Conservation (phyloP, 768 basidiomycete genomes). For the Boletus patriciae region DNA sequence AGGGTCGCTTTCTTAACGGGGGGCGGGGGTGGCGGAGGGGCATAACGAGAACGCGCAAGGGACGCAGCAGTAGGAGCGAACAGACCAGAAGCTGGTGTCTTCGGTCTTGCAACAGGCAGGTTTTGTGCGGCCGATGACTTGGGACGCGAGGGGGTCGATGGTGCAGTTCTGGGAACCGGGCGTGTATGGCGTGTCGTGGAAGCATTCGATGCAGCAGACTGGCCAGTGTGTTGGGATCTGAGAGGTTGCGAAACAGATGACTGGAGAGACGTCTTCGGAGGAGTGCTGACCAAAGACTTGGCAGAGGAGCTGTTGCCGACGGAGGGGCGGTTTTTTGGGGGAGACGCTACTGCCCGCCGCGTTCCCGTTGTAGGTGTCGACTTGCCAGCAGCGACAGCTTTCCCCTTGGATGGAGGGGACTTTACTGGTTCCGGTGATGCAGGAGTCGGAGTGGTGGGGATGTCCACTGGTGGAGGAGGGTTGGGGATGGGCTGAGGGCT, state of each 20-base stretch:
- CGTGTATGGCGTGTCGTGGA: conserved; percentile 31
- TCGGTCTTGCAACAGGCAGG: conserved; percentile 40
- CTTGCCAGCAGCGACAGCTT: conserved; percentile 17
- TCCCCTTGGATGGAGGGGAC: conserved; percentile 23
- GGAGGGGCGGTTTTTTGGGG: conserved; percentile 34
- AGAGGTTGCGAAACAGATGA: conserved; percentile 40
- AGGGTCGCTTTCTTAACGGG: conserved; percentile 56
- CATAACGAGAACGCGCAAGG: conserved; percentile 65
- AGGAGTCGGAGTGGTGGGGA: conserved; percentile 23
- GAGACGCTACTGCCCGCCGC: conserved; percentile 17
- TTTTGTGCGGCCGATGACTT: conserved; percentile 35
- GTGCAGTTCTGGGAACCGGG: conserved; percentile 29
- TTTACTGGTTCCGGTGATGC: conserved; percentile 21
- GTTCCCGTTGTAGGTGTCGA: conserved; percentile 25
- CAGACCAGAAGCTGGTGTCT: conserved; percentile 64
- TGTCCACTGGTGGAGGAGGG: conserved; percentile 17
- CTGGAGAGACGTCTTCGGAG: conserved; percentile 33
- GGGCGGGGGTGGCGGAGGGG: conserved; percentile 44
- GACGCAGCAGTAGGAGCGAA: conserved; percentile 86
- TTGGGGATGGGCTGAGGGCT: conserved; percentile 34
- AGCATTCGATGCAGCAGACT: conserved; percentile 37
- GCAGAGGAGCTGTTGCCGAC: conserved; percentile 15
- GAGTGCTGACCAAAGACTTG: conserved; percentile 26
- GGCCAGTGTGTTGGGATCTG: conserved; percentile 42
- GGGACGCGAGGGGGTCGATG: conserved; percentile 36